phyloP scores from a whole-genome alignment of 2,329 filamentous ascomycete species.

The Parastagonospora nodorum region DNA sequence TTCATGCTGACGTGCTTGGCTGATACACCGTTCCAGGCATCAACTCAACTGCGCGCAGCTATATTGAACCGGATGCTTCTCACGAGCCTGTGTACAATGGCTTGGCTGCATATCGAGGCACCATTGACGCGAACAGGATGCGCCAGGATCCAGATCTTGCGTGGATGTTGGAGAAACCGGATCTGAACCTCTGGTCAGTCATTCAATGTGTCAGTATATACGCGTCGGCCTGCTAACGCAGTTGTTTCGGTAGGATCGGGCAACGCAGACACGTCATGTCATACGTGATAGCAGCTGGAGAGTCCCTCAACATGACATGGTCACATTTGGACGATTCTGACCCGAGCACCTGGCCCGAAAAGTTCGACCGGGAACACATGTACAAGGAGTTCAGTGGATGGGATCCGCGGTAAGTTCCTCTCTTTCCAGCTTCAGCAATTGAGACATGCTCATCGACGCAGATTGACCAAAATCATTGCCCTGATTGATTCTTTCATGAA shows the following conservation, averaged over 20 bases:
- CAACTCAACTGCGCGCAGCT: slow-evolving; percentile 50
- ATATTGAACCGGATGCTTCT: slow-evolving; percentile 36
- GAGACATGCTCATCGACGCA: slow-evolving; percentile 1
- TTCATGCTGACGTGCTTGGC: background rate
- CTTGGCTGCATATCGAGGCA: slow-evolving; percentile 65
- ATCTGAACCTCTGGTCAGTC: slow-evolving; percentile 24
- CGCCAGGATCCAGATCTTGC: slow-evolving; percentile 39
- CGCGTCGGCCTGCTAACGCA: background rate
- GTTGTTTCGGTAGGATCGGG: slow-evolving; percentile 44
- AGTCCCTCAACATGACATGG: slow-evolving; percentile 67
- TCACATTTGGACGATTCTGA: slow-evolving; percentile 66
- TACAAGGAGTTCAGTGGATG: slow-evolving; percentile 61
- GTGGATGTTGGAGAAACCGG: slow-evolving; percentile 21
- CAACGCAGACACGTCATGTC: slow-evolving; percentile 53
- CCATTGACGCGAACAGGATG: slow-evolving; percentile 55
- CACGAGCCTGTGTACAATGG: slow-evolving; percentile 42
- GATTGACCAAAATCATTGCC: slow-evolving; percentile 37
- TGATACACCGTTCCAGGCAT: slow-evolving; percentile 9
- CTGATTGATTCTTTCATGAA: slow-evolving; percentile 25
- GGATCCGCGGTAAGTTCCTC: slow-evolving; percentile 59
- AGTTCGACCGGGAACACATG: slow-evolving; percentile 65
- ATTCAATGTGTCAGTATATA: background rate
- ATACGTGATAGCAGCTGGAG: slow-evolving; percentile 55
- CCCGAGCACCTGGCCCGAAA: slow-evolving; percentile 54
- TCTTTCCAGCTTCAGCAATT: background rate